Conservation (phyloP, 2,329 filamentous ascomycete species). For the Fusarium haematococcum region DNA sequence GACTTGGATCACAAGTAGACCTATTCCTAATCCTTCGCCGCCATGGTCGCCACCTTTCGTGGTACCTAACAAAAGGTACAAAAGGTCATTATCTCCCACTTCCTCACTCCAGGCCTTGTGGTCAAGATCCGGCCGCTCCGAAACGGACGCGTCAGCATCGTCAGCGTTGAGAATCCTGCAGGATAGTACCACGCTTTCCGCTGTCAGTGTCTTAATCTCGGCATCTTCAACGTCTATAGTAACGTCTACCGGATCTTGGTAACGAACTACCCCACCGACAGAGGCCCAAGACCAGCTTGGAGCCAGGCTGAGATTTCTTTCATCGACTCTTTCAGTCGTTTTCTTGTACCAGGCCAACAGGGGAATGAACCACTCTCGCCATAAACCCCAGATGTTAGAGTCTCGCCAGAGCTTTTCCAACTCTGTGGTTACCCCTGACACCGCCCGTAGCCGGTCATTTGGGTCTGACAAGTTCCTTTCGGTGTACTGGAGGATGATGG, state of each 20-base stretch:
- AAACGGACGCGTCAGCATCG: neutral
- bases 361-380: neutral
- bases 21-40: neutral
- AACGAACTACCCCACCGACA: neutral
- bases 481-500: neutral
- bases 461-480: neutral
- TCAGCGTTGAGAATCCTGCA: neutral
- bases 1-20: neutral
- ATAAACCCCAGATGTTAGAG: neutral
- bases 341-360: neutral
- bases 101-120: neutral
- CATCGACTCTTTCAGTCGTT: neutral
- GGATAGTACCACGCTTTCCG: neutral
- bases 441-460: neutral
- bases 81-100: neutral
- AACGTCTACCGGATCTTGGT: neutral
- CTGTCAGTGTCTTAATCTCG: neutral
- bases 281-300: conserved; percentile 2
- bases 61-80: neutral
- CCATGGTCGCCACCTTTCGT: neutral
- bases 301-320: neutral
- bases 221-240: neutral
- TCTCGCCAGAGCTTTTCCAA: neutral
- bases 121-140: neutral
- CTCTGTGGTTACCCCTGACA: neutral